Conservation (phyloP, 1,139 yeast genomes). For the Zygosaccharomyces pseudobailii region DNA sequence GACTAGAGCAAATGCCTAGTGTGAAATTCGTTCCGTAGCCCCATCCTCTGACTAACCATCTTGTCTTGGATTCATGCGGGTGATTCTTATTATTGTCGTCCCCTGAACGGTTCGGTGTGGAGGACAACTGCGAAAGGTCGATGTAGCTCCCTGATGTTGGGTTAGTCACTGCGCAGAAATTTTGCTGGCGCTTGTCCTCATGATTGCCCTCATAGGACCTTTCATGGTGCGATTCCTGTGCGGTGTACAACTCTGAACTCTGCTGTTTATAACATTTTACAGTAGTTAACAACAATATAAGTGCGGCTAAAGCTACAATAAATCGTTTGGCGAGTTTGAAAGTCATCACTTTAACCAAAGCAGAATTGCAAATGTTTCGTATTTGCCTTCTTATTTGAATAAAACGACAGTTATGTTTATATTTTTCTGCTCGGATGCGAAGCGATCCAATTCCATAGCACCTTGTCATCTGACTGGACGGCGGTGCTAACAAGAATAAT, state of each 20-base stretch:
- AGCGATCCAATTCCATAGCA: not conserved
- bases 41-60: constrained; percentile 65
- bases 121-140: constrained; percentile 30
- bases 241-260: not conserved
- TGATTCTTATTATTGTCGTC: constrained; percentile 5
- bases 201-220: not conserved
- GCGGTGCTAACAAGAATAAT: not conserved
- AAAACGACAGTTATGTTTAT: not conserved
- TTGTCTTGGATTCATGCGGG: constrained; percentile 14
- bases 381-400: not conserved
- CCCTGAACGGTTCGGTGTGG: constrained; percentile 24
- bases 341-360: not conserved
- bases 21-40: constrained; percentile 75
- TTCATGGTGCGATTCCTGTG: not conserved
- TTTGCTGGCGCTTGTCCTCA: constrained; percentile 6
- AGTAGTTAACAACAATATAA: constrained; percentile 1
- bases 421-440: not conserved
- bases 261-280: not conserved
- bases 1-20: constrained; percentile 67
- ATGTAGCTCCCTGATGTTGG: constrained; percentile 31
- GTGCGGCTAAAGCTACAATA: not conserved
- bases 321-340: not conserved
- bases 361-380: not conserved
- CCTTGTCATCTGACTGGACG: not conserved
- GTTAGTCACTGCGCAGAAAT: constrained; percentile 33